These are phyloP conservation scores for Thelephora ganbajun DNA, from an alignment of 768 basidiomycete species.

Conservation along the genomic window DNA sequence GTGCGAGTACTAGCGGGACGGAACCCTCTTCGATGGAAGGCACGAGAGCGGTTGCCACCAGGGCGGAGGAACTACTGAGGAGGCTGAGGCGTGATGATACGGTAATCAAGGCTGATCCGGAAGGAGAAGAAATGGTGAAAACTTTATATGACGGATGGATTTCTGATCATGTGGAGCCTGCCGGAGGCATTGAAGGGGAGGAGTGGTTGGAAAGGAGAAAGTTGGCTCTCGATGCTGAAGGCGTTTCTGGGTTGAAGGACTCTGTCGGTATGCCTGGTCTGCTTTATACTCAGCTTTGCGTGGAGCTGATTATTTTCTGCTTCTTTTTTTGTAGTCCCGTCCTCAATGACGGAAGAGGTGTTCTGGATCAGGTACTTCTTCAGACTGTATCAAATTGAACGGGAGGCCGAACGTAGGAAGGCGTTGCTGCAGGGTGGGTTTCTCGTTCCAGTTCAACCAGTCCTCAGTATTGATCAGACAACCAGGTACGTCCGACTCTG, in stretches of 20 bases:
- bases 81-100: constrained; percentile 63
- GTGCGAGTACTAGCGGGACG: constrained; percentile 12
- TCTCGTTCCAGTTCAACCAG: not conserved
- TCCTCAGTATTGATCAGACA: not conserved
- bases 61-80: constrained; percentile 65
- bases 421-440: constrained; percentile 55
- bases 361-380: constrained; percentile 93
- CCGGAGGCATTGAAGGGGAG: constrained; percentile 42
- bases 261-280: constrained; percentile 25
- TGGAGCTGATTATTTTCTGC: not conserved
- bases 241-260: constrained; percentile 25
- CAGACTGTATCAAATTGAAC: constrained; percentile 65
- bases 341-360: constrained; percentile 39
- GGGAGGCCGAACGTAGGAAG: constrained; percentile 70
- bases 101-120: constrained; percentile 67
- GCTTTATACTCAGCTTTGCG: not conserved
- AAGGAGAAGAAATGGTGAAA: constrained; percentile 38
- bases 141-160: constrained; percentile 48
- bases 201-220: constrained; percentile 42
- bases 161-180: constrained; percentile 33
- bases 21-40: constrained; percentile 23
- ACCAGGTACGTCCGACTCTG: constrained; percentile 47
- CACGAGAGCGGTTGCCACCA: constrained; percentile 47
- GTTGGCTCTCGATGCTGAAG: constrained; percentile 19
- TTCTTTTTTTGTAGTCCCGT: constrained; percentile 43